phyloP scores from a whole-genome alignment of 306 rosid genomes.

The Medicago arabica region DNA sequence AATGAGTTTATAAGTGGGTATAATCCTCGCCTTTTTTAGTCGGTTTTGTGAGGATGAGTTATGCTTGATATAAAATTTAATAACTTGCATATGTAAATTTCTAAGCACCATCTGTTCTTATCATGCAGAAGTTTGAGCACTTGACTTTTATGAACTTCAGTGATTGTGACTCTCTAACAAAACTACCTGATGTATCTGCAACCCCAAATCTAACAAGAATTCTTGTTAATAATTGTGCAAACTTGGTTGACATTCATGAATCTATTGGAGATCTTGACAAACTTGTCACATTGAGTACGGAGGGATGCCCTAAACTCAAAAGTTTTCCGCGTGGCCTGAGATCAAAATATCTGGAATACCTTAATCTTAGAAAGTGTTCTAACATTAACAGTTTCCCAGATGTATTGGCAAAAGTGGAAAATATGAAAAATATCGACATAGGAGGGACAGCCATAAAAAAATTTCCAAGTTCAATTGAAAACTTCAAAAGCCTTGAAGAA shows the following conservation, averaged over 20 bases:
- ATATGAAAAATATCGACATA: slow-evolving; percentile 31
- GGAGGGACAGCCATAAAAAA: slow-evolving; percentile 40
- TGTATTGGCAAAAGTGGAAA: slow-evolving; percentile 35
- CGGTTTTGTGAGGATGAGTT: not conserved
- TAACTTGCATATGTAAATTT: not conserved
- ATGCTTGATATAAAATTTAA: not conserved
- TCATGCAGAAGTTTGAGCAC: slow-evolving; percentile 39
- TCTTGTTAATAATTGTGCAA: not conserved
- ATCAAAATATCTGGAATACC: slow-evolving; percentile 33
- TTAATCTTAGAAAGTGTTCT: slow-evolving; percentile 11
- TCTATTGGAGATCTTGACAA: slow-evolving; percentile 43
- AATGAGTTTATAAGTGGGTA: not conserved
- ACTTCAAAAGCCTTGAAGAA: slow-evolving; percentile 33
- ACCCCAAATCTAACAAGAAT: slow-evolving; percentile 37
- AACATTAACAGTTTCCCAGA: slow-evolving; percentile 37
- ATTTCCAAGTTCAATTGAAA: slow-evolving; percentile 38
- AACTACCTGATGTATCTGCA: slow-evolving; percentile 37
- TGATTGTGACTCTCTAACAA: slow-evolving; percentile 8
- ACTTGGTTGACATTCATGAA: slow-evolving; percentile 42
- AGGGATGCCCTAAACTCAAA: slow-evolving; percentile 21
- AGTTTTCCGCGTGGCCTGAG: slow-evolving; percentile 30
- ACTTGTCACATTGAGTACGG: slow-evolving; percentile 13
- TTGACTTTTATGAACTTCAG: slow-evolving; percentile 29
- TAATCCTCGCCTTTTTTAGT: no score
- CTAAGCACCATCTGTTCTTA: not conserved